Base-by-base conservation (phyloP, 768 basidiomycete genomes). In the Termitomyces eurrhizus region DNA sequence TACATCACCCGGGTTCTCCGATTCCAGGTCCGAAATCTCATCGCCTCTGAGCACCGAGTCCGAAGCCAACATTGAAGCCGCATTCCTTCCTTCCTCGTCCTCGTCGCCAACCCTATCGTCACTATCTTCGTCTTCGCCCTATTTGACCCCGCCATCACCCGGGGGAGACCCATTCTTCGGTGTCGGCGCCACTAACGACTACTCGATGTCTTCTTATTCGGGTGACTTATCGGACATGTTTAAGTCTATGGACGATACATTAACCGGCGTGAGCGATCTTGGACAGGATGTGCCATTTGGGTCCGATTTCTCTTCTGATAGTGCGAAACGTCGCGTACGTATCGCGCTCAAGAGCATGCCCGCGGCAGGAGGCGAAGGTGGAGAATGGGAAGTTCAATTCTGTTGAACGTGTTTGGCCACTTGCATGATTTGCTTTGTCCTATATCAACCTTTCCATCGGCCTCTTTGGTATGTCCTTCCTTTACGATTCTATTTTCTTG, bases 321-420 rank as follows among this genome's bases (percentile, higher is more conserved):
- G 65, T 55, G 74, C 74, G 44, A 81, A 78, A 66, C 80, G 83
- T 42, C 80, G 87, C 42, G 86, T 88, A 62, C 80, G 86, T 63
- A 86, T 88, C 53, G 84, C 87, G 33, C 74, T 89, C 62, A 88
- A 84, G 73, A 85, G 81, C 66, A 74, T 86, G 73, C 87, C 88
- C 0, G 77, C 77, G 24, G 73, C 80, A 35, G 86, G 85, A 50
- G 80, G 81, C 63, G 85, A 87, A 70, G 86, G 86, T 51, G 88
- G 88, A 62, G 88, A 89, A 75, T 90, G 89, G 88, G 88, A 91
- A 71, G 87, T 91, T 50, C 83, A 88, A 69, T 76, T 89, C 55
- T 88, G 86, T 72, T 89, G 74, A 77, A 61, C 48, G 39, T 16
- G 4, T 2, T n/a, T 32, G 53, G 37, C 14, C 1, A 26, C 33